These are phyloP conservation scores for Orychophragmus violaceus DNA, from an alignment of 345 rosid genomes.

Conservation along the genomic window DNA sequence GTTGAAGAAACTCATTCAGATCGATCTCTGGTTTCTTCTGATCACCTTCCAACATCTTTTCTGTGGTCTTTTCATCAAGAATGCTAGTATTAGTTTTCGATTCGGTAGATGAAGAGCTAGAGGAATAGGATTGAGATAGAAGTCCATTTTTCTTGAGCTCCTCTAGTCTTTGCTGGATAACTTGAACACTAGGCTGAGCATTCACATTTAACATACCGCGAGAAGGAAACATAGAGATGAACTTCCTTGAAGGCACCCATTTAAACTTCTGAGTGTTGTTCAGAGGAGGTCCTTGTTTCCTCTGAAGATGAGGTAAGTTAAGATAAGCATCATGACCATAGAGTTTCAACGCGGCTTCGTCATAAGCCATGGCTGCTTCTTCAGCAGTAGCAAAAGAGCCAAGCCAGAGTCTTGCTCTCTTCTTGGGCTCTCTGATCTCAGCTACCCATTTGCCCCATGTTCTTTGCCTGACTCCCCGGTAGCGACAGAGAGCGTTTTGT, in stretches of 20 bases:
- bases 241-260: constrained; percentile 82
- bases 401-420: constrained; percentile 77
- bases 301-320: constrained; percentile 82
- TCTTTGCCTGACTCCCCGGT: constrained; percentile 84
- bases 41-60: constrained; percentile 27
- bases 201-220: constrained; percentile 70
- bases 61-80: constrained; percentile 18
- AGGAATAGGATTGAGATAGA: constrained; percentile 32
- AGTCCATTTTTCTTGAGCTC: constrained; percentile 58
- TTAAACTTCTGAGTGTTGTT: constrained; percentile 38
- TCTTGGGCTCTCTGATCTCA: constrained; percentile 92
- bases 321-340: constrained; percentile 82
- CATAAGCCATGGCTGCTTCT: constrained; percentile 97
- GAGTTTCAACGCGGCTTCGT: constrained; percentile 66
- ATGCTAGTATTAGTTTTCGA: constrained; percentile 27
- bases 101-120: constrained; percentile 40
- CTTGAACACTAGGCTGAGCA: constrained; percentile 82
- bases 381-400: constrained; percentile 88
- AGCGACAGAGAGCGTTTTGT: constrained; percentile 70
- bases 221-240: constrained; percentile 87
- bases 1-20: constrained; percentile 92
- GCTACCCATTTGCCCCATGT: constrained; percentile 99
- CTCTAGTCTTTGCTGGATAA: constrained; percentile 83
- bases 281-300: background rate
- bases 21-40: constrained; percentile 82